Evolutionary conservation across 2,329 filamentous ascomycete species (phyloP).

Genomic region (Aspergillus nomiae): DNA sequence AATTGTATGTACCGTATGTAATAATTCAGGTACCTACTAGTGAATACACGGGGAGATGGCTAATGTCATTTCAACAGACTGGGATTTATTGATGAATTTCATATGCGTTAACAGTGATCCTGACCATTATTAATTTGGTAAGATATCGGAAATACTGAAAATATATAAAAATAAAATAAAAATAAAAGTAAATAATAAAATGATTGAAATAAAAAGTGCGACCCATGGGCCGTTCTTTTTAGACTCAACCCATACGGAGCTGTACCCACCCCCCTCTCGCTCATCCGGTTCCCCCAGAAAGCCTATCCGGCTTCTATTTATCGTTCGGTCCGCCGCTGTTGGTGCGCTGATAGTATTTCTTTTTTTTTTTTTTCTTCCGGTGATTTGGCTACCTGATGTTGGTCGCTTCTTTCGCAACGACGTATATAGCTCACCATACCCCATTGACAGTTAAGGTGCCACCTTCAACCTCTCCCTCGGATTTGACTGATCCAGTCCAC

Average conservation of each 20-base stretch:
- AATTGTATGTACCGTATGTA: neutral
- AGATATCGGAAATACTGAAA: neutral
- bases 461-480: neutral
- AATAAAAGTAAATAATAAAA: slow-evolving; percentile 4
- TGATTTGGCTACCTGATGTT: neutral
- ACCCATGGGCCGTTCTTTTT: slow-evolving; percentile 16
- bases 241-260: neutral
- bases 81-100: neutral
- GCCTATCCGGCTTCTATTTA: slow-evolving; percentile 24
- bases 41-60: too few relatives aligned
- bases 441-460: neutral
- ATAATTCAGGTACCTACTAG: neutral
- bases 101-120: neutral
- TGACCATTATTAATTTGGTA: neutral
- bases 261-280: slow-evolving; percentile 19
- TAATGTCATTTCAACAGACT: neutral
- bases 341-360: neutral
- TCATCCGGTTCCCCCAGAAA: slow-evolving; percentile 18
- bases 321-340: slow-evolving; percentile 10
- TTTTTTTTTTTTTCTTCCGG: neutral
- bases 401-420: neutral
- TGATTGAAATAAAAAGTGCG: neutral
- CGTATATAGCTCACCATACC: neutral
- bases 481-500: slow-evolving; percentile 15
- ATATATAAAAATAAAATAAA: neutral